Conservation (phyloP, 2,329 filamentous ascomycete genomes). For the Talaromyces albobiverticillius region DNA sequence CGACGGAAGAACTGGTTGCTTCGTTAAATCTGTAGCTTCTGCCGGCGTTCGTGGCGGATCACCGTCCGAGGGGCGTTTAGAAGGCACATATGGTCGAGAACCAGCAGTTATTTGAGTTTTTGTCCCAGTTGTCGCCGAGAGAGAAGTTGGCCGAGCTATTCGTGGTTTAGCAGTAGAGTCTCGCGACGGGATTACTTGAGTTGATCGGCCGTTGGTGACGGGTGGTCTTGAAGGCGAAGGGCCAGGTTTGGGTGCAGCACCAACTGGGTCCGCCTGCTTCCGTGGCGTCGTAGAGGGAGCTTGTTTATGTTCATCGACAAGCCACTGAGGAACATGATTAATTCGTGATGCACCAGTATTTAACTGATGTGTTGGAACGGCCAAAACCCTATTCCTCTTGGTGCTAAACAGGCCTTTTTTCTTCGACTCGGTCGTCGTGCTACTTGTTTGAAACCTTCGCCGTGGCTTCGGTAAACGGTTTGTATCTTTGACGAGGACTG, state of each 20-base stretch:
- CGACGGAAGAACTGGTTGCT: neutral
- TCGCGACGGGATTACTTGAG: neutral
- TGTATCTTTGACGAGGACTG: conserved; percentile 14
- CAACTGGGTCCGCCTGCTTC: neutral
- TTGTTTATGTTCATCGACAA: conserved; percentile 42
- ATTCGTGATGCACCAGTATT: conserved; percentile 37
- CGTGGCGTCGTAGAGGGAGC: conserved; percentile 18
- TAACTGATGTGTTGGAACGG: conserved; percentile 41
- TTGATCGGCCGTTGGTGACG: neutral
- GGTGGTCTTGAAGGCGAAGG: neutral
- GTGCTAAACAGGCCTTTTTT: conserved; percentile 34
- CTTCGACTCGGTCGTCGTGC: conserved; percentile 24
- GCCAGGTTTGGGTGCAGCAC: neutral
- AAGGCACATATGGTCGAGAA: conserved; percentile 1
- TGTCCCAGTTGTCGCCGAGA: neutral
- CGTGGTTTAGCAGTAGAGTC: neutral
- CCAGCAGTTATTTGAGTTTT: neutral
- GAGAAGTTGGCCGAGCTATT: neutral
- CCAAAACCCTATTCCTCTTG: conserved; percentile 35
- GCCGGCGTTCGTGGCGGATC: neutral
- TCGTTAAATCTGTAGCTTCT: neutral
- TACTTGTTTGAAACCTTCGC: conserved; percentile 3
- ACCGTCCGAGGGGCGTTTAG: neutral
- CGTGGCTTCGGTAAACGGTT: conserved; percentile 3
- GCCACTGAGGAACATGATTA: conserved; percentile 35